Base-by-base conservation (phyloP, 2,329 filamentous ascomycete species). In the Penicillium sp. region DNA sequence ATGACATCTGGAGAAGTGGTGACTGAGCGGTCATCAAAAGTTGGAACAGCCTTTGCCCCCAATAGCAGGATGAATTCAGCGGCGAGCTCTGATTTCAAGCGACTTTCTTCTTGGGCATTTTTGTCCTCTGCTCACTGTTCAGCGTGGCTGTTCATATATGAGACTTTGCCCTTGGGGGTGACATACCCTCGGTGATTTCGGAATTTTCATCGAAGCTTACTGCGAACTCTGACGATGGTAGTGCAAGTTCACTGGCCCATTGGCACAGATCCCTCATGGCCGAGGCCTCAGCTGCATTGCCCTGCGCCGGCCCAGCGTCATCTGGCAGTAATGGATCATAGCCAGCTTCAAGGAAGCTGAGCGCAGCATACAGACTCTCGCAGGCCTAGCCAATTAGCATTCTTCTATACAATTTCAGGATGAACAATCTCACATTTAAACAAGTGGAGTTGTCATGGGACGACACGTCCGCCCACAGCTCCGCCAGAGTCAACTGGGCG, bases 201-300 rank as follows among this genome's bases (percentile, higher is more conserved):
- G 59, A 46, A 43, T 41, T 30, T 4, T 68, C 67, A 33, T 70
- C 68, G 36, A 65, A 51, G n/a, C 26, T 33, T 12, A 58, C 54
- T 20, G 66, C 63, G 52, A 73, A 74, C 23, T 65, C 63, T 5
- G 66, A 50, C 12, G 60, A 66, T 7, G 72, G 72, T 10, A 73
- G 55, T 10, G 70, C 66, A 43, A 58, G 32, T 15, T 44, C 24
- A 40, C 61, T 62, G 23, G 67, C 60, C 73, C 73, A 75, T 9
- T 57, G 51, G 34, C 69, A 68, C 2, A 75, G 37, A 5, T 60
- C 55, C 26, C 63, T 61, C 5, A 62, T 57, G 13, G 64, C 62
- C 13, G 58, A 32, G 12, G 44, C 52, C 26, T 73, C 69, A 7
- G 55, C 44, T 12, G 55, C 48, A 7, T 63, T 56, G 15, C 67